These are phyloP conservation scores for Exophiala sideris DNA, from an alignment of 2,329 filamentous ascomycete species.

Conservation along the genomic window DNA sequence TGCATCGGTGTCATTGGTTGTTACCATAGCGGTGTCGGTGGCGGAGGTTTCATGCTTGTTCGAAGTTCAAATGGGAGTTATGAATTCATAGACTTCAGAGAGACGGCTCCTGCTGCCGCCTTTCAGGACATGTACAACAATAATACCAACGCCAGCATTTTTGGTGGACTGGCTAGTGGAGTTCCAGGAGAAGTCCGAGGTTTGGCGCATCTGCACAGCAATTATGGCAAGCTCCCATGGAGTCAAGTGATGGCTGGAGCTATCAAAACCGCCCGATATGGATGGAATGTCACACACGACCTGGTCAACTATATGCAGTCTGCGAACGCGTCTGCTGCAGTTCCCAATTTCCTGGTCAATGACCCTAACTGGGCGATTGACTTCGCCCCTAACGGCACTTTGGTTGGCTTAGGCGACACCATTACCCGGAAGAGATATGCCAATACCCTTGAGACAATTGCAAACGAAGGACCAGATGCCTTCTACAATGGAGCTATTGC, in stretches of 20 bases:
- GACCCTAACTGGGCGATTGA: constrained; percentile 81
- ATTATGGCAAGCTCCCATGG: constrained; percentile 64
- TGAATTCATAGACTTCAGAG: constrained; percentile 85
- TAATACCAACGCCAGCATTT: constrained; percentile 64
- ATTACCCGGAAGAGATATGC: constrained; percentile 82
- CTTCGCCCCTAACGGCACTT: constrained; percentile 78
- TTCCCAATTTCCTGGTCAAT: constrained; percentile 66
- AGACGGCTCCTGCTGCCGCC: constrained; percentile 78
- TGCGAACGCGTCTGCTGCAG: constrained; percentile 40
- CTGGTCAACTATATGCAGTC: constrained; percentile 68
- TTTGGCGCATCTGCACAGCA: constrained; percentile 69
- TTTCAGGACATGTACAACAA: constrained; percentile 80
- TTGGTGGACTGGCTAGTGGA: constrained; percentile 67
- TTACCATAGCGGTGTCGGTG: constrained; percentile 79
- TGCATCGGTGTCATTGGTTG: constrained; percentile 73
- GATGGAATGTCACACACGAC: constrained; percentile 72
- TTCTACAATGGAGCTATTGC: constrained; percentile 75
- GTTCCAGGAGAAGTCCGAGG: constrained; percentile 65
- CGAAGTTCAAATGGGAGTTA: constrained; percentile 70
- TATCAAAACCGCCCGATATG: constrained; percentile 67
- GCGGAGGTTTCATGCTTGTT: constrained; percentile 86
- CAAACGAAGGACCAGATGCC: constrained; percentile 65
- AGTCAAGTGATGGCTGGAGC: constrained; percentile 69
- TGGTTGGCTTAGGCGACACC: constrained; percentile 68
- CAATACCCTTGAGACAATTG: constrained; percentile 73